phyloP scores from a whole-genome alignment of 495 filamentous ascomycete species.

The Penicillium tannophilum region DNA sequence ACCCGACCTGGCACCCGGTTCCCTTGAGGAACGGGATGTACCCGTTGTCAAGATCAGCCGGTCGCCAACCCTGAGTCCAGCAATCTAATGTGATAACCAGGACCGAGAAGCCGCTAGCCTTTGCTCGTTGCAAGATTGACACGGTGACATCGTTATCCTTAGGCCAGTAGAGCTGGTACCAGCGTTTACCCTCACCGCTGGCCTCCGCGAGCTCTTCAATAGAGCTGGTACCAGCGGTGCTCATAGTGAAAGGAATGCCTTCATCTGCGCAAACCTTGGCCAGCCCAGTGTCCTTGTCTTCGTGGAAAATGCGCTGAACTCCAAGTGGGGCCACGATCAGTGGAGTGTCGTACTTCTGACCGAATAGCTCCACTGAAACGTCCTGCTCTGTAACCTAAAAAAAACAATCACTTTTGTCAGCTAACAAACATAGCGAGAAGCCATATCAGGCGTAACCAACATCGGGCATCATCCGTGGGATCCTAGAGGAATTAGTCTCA shows the following conservation, averaged over 20 bases:
- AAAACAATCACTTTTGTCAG: constrained; percentile 1
- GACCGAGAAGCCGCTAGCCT: constrained; percentile 49
- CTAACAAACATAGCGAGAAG: neutral
- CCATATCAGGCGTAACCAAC: constrained; percentile 20
- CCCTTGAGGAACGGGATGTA: constrained; percentile 55
- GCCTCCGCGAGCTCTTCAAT: constrained; percentile 57
- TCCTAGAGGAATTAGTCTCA: constrained; percentile 13
- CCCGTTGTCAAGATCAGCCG: constrained; percentile 63
- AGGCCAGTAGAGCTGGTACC: constrained; percentile 76
- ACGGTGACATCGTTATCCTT: constrained; percentile 58
- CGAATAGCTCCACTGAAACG: constrained; percentile 58
- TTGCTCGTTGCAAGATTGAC: constrained; percentile 63
- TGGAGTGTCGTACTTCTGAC: constrained; percentile 51
- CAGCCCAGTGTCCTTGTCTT: constrained; percentile 54
- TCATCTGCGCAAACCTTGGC: constrained; percentile 55
- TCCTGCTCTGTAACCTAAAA: constrained; percentile 48
- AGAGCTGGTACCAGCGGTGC: constrained; percentile 55
- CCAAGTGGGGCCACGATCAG: constrained; percentile 62
- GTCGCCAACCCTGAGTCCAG: constrained; percentile 55
- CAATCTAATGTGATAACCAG: constrained; percentile 50
- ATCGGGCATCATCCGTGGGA: constrained; percentile 45
- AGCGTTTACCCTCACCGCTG: constrained; percentile 44
- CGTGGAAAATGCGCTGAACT: constrained; percentile 60
- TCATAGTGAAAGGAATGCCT: constrained; percentile 58
- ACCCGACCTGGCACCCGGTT: constrained; percentile 45